Base-by-base conservation (phyloP, 192 early-diverging fungal species). In the Coemansia sp. region DNA sequence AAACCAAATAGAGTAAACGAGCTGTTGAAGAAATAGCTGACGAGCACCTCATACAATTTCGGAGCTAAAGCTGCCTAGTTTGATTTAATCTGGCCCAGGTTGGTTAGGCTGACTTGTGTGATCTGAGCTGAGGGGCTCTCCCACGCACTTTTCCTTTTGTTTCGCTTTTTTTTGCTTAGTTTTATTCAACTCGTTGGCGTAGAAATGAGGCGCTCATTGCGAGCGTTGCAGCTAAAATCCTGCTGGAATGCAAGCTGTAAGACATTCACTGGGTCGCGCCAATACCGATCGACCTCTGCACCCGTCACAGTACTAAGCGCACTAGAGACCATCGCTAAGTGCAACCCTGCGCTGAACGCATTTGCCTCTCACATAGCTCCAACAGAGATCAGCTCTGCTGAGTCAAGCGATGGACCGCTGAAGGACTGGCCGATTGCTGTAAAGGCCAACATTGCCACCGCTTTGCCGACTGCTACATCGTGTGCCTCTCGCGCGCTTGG, bases 391-490 rank as follows among this genome's bases (percentile, higher is more conserved):
- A n/a, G 51, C 24, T 36, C 22, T 18, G 24, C 16, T 15, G 9
- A 34, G 13, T 13, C 59, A 6, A 38, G 29, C 7, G 52, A 72
- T 29, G 73, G 87, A 6, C 69, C 80, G n/a, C 67, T 95, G 13
- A 85, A 90, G 38, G 93, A 89, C 10, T 83, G 90, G 65, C 76
- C 89, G 0, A 76, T 96, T 9, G 93, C 87, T 13, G 77, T 94
- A 66, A 98, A 98, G 71, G 89, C 89, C 85, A 95, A 95, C 65
- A 88, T 98, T 67, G 90, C 90, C 54, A 91, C 90, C 59, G 91
- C 90, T 5, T 60, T 60, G 5, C 65, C 87, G n/a, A 77, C 86
- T 36, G 57, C 16, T 18, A 93, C 93, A 3, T 91, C 93, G 4
- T 98, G 96, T 67, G 89, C 85, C 7, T 98, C 96, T 1, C 65